Conservation (phyloP, 805 yeast species). For the Candida dajiaensis region DNA sequence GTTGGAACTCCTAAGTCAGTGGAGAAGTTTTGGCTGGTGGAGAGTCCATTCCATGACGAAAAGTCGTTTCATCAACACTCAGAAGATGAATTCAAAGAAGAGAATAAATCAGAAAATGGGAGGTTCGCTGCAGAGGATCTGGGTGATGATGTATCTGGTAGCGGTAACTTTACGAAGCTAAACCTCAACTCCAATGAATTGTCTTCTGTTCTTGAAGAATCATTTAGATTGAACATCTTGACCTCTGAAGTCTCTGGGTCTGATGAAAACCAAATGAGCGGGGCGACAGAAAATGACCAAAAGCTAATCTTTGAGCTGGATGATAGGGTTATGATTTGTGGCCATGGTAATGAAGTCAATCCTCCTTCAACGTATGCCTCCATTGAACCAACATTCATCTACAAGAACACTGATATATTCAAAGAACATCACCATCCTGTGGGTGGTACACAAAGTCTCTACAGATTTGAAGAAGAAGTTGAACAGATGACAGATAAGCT, state of each 20-base stretch:
- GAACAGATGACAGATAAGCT: neutral
- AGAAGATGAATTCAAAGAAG: too few relatives aligned
- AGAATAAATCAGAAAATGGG: too few relatives aligned
- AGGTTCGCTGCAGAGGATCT: neutral
- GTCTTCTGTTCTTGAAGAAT: conserved; percentile 1
- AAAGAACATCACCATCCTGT: too few relatives aligned
- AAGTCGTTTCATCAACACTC: too few relatives aligned
- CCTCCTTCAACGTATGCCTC: too few relatives aligned
- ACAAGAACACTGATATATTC: neutral
- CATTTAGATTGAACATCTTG: conserved; percentile 3
- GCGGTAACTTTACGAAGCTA: neutral
- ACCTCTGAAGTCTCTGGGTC: neutral
- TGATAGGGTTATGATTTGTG: neutral
- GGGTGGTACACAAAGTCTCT: neutral
- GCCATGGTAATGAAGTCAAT: too few relatives aligned
- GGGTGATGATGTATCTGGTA: neutral
- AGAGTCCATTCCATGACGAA: too few relatives aligned
- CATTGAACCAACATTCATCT: neutral
- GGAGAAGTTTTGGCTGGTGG: too few relatives aligned
- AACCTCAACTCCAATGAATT: neutral
- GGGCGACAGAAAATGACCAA: too few relatives aligned
- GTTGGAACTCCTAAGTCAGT: too few relatives aligned
- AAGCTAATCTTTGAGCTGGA: neutral
- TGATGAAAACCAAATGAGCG: neutral
- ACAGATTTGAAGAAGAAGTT: neutral